A percentile compares a stretch with the other conserved stretches of the same genome.
These are phyloP conservation scores for Musa troglodytarum DNA, from an alignment of 176 grass and related monocot genomes.

Conservation along the genomic window DNA sequence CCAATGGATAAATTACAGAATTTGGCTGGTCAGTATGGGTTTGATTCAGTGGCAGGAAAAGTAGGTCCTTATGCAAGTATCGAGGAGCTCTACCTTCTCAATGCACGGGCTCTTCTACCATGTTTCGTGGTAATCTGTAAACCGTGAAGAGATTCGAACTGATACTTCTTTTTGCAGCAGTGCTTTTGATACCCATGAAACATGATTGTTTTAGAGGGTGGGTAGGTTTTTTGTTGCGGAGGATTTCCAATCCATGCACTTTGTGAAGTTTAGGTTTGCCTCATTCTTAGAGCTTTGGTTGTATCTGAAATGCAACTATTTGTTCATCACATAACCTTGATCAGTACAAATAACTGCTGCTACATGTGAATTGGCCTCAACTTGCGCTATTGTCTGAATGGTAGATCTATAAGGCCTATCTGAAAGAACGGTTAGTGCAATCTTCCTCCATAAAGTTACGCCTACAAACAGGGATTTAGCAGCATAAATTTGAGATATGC, in stretches of 20 bases:
- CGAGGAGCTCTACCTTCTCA: conserved; percentile 61
- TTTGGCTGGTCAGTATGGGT: conserved; percentile 33
- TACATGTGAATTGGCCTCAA: too few relatives aligned
- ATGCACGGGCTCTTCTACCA: conserved; percentile 58
- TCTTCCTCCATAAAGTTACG: too few relatives aligned
- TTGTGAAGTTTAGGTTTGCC: background rate
- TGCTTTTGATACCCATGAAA: background rate
- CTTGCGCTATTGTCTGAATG: too few relatives aligned
- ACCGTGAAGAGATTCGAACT: conserved; percentile 22
- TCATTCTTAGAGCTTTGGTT: background rate
- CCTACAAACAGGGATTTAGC: too few relatives aligned
- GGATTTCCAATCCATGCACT: background rate
- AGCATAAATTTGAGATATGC: too few relatives aligned
- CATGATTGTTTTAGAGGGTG: background rate
- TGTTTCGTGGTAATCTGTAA: conserved; percentile 73
- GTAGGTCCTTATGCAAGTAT: conserved; percentile 40
- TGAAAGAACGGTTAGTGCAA: too few relatives aligned
- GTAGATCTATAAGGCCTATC: too few relatives aligned
- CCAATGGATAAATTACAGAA: conserved; percentile 47
- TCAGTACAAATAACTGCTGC: too few relatives aligned
- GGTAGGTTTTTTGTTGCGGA: background rate
- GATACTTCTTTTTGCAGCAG: background rate
- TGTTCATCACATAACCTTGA: too few relatives aligned
- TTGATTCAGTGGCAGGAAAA: conserved; percentile 67
- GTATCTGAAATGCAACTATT: background rate